A percentile compares a stretch with the other conserved stretches of the same genome.
Conservation (phyloP, 2,329 filamentous ascomycete species). For the Fusarium temperatum region DNA sequence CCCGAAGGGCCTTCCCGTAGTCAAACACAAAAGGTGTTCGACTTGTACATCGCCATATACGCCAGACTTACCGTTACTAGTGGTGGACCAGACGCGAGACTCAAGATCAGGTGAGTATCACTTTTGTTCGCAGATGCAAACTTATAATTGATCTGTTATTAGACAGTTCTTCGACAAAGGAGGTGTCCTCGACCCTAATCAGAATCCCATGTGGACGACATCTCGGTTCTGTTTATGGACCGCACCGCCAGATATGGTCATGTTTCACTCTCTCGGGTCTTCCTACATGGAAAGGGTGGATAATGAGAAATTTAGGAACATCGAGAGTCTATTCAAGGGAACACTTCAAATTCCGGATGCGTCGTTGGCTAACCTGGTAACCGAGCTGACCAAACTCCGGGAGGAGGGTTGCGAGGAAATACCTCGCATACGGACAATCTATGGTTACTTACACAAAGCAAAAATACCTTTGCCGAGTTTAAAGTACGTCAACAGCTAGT, state of each 20-base stretch:
- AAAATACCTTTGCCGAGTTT: not conserved
- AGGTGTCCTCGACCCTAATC: slow-evolving; percentile 5
- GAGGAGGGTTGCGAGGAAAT: not conserved
- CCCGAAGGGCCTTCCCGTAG: not conserved
- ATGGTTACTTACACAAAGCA: not conserved
- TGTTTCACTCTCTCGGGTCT: not conserved
- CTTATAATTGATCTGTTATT: not conserved
- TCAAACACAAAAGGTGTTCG: slow-evolving; percentile 12
- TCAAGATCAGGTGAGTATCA: not conserved
- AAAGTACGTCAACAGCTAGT: not conserved
- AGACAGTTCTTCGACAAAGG: not conserved
- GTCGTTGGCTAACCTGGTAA: not conserved
- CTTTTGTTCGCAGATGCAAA: not conserved
- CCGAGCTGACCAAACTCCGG: not conserved
- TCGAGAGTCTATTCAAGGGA: slow-evolving; percentile 1
- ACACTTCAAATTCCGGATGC: not conserved
- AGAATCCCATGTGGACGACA: slow-evolving; percentile 1
- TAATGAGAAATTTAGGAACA: not conserved
- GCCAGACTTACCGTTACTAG: not conserved
- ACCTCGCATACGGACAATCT: not conserved
- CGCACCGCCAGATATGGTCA: slow-evolving; percentile 20
- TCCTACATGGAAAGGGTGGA: not conserved
- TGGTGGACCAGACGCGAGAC: not conserved
- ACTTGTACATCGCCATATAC: slow-evolving; percentile 24
- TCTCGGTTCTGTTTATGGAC: slow-evolving; percentile 14